Percentiles rank a stretch among this genome's conserved stretches.
Evolutionary conservation across 2,329 filamentous ascomycete genomes (phyloP).

Genomic region (Colletotrichum endophyticum): DNA sequence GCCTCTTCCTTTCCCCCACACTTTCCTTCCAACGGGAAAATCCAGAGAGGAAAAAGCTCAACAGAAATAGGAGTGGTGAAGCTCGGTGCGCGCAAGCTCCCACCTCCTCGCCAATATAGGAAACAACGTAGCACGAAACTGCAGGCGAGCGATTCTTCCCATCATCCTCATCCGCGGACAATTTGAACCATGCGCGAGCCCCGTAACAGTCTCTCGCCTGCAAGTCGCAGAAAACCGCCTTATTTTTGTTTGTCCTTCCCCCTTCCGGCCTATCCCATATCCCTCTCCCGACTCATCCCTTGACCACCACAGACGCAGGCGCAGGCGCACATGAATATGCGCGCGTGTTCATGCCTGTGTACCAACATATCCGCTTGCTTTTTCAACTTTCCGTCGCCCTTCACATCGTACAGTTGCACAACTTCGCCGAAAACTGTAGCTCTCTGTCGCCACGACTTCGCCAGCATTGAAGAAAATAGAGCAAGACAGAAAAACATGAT

Average conservation of each 20-base stretch:
- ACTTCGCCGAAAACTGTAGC: conserved; percentile 8
- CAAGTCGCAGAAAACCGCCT: neutral
- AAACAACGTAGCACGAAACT: conserved; percentile 1
- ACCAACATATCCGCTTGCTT: conserved; percentile 10
- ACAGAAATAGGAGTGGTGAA: neutral
- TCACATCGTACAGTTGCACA: conserved; percentile 20
- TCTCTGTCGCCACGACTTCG: neutral
- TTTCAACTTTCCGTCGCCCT: neutral
- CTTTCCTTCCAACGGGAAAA: neutral
- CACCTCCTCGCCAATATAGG: conserved; percentile 1
- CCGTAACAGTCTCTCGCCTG: conserved; percentile 2
- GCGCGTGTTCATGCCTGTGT: neutral
- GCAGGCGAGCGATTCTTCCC: conserved; percentile 2
- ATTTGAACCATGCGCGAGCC: conserved; percentile 16
- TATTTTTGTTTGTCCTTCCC: neutral
- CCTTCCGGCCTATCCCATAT: neutral
- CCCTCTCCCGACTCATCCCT: neutral
- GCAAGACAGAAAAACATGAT: neutral
- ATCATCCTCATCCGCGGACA: neutral
- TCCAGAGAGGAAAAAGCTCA: conserved; percentile 3
- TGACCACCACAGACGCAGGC: neutral
- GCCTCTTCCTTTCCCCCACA: neutral
- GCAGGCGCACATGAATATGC: neutral
- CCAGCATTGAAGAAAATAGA: neutral
- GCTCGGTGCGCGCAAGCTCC: neutral